Base-by-base conservation (phyloP, 306 rosid genomes). In the Medicago lupulina region DNA sequence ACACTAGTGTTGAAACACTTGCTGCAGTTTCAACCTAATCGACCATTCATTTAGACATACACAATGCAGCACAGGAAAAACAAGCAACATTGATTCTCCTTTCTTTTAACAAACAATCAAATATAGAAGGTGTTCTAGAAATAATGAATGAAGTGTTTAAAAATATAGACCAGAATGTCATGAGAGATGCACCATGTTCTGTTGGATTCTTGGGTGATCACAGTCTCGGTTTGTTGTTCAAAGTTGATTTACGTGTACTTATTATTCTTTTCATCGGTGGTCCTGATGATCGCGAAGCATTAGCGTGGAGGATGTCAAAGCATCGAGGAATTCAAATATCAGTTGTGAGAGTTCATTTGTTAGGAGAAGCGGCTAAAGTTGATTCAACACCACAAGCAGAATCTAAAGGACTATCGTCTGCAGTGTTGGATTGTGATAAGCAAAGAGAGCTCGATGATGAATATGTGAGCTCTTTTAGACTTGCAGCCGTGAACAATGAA, bases 221-320 rank as follows among this genome's bases (percentile, higher is more conserved):
- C 4, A 82, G 86, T 34, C 75, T 85, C 2, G 75, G 80, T 9
- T 70, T 77, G 6, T 70, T 70, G 76, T 39, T 17, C 61, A 79
- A 76, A 17, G 17, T 71, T 4, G 10, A 64, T 17, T 38, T 79
- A 57, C 81, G 43, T 9, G 34, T 71, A 17, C 7, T 79, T 4
- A 53, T 79, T 4, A 53, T 79, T 82, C 3, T 79, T 16, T 85
- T 76, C 67, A 53, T 85, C 1, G 84, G 88, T 0, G 86, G 96
- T 2, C 79, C 87, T 7, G 93, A 89, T 39, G 97, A 89, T 38
- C 81, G 89, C 4, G 90, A 88, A 71, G 96, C 97, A 21, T 64
- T 88, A 7, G 83, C 86, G n/a, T 82, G 83, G 88, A 84, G 72
- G 72, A 85, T 92, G 89, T 78, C 87, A 3, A 72, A 53, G 61